Percentiles rank a stretch among this genome's conserved stretches.
Conservation (phyloP, 257 asterid species). For the Linaria vulgaris region DNA sequence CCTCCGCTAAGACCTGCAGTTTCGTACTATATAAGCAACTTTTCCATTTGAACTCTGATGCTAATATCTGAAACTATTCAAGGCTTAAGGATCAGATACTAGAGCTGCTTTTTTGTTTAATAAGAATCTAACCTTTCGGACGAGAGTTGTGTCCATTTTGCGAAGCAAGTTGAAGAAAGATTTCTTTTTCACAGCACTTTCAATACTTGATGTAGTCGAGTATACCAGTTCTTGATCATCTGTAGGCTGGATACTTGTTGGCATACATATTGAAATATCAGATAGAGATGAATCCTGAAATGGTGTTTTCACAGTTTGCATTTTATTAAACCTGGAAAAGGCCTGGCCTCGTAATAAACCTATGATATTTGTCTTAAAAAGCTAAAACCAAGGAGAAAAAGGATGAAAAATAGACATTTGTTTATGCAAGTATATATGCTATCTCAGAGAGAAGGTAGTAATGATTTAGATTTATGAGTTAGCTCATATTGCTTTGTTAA, state of each 20-base stretch:
- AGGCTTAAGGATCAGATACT: neutral
- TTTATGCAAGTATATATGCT: neutral
- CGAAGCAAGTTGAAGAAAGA: slow-evolving; percentile 10
- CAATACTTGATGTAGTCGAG: slow-evolving; percentile 9
- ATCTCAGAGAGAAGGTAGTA: slow-evolving; percentile 7
- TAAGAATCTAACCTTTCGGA: slow-evolving; percentile 36
- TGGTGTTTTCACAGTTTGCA: slow-evolving; percentile 19
- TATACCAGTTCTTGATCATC: slow-evolving; percentile 35
- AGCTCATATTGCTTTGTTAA: neutral
- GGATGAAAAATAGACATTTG: slow-evolving; percentile 3
- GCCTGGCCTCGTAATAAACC: neutral
- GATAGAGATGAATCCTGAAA: slow-evolving; percentile 19
- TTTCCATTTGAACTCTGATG: neutral
- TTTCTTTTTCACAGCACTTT: neutral
- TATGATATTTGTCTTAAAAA: neutral
- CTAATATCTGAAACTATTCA: neutral
- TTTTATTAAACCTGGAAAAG: neutral
- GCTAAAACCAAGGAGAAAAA: neutral
- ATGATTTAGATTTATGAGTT: slow-evolving; percentile 19
- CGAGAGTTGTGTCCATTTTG: slow-evolving; percentile 27
- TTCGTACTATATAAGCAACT: neutral
- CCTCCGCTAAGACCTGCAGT: slow-evolving; percentile 76
- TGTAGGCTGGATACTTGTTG: slow-evolving; percentile 32
- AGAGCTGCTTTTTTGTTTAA: neutral
- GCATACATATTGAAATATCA: slow-evolving; percentile 30